Evolutionary conservation across 768 basidiomycete genomes (phyloP), one percentile per base, ranked within the genome.

Genomic region (Amanita molliuscula): DNA sequence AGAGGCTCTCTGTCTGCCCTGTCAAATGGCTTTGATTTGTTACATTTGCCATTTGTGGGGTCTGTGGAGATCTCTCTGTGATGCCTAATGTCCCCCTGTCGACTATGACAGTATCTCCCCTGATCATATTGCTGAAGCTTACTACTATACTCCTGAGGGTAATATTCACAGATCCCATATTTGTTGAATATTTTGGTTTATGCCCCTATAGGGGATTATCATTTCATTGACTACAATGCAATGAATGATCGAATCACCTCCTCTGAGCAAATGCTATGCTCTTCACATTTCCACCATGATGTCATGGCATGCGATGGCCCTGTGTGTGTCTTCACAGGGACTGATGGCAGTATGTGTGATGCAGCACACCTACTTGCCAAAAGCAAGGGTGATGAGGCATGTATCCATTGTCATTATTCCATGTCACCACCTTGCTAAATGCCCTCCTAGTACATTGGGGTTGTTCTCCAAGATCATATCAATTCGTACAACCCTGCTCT

Each of bases 21-120:
- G n/a, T n/a, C n/a, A n/a, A n/a, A n/a, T 55, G 54, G 54, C 51
- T 55, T 50, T 51, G 51, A 35, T 55, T 43, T 49, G 54, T 55
- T 53, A 53, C 51, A 21, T 55, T 42, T 20, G 21, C 16, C 21
- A 42, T 42, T 42, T 42, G 41, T 42, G 41, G 41, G 23, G 50
- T 20, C 20, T 52, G 40, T 44, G 54, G 54, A 45, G 34, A 55
- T 37, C 54, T 57, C 44, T 52, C 50, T 10, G 10, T 20, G 9
- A 20, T 20, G 38, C 48, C 36, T 16, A 50, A 50, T 47, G 55
- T 21, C 53, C 53, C 40, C 43, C 53, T 47, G 46, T 56, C 45
- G 50, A 54, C 37, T 56, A 58, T 53, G 47, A 48, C 51, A 53
- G 18, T 29, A 48, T 42, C 18, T 42, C 37, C 37, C 37, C n/a